phyloP scores from a whole-genome alignment of 1,284 basidiomycete genomes.

The Earliella scabrosa region DNA sequence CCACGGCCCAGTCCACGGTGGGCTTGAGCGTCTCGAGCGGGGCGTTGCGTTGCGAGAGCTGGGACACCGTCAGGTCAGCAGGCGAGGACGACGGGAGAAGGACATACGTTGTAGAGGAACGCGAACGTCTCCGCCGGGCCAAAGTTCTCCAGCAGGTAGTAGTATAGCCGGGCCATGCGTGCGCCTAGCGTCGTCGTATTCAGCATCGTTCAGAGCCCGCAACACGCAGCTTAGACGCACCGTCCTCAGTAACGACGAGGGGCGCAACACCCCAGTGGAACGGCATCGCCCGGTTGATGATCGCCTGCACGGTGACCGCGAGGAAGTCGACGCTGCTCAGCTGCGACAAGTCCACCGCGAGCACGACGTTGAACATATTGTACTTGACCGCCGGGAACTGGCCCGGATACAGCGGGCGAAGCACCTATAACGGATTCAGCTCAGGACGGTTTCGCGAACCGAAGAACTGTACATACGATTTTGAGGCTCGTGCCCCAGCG shows the following conservation, averaged over 20 bases:
- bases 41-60: slow-evolving; percentile 44
- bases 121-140: slow-evolving; percentile 66
- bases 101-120: slow-evolving; percentile 61
- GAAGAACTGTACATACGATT: slow-evolving; percentile 42
- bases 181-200: slow-evolving; percentile 44
- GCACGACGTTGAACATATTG: slow-evolving; percentile 84
- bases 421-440: slow-evolving; percentile 48
- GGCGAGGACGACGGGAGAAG: too few species aligned
- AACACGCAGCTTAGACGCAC: slow-evolving; percentile 37
- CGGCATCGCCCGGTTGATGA: slow-evolving; percentile 76
- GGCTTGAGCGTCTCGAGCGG: slow-evolving; percentile 38
- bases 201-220: not conserved
- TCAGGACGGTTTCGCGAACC: not conserved
- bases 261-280: slow-evolving; percentile 88
- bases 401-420: slow-evolving; percentile 76
- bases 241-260: slow-evolving; percentile 59
- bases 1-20: slow-evolving; percentile 48
- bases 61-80: too few species aligned
- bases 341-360: slow-evolving; percentile 80
- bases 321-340: slow-evolving; percentile 65
- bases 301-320: slow-evolving; percentile 60
- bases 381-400: slow-evolving; percentile 72
- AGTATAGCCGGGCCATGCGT: slow-evolving; percentile 76
- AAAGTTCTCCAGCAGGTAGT: slow-evolving; percentile 65
- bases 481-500: slow-evolving; percentile 56